Conservation (phyloP, 441 rosid genomes). For the Erysimum cheiri region DNA sequence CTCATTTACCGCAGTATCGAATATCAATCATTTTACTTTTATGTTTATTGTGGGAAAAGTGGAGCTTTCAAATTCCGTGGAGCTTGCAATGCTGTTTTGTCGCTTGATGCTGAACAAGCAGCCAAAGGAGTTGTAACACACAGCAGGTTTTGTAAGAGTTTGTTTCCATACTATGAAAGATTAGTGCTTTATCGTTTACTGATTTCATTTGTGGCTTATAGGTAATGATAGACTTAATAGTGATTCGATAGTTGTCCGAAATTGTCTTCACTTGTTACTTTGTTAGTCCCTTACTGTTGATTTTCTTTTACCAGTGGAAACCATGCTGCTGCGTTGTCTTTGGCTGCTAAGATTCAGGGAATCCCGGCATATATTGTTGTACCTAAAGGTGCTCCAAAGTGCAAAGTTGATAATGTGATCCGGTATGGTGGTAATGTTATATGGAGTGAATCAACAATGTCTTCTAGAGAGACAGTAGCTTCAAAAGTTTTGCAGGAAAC, state of each 20-base stretch:
- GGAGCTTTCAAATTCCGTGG: slow-evolving; percentile 97
- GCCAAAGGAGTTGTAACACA: slow-evolving; percentile 60
- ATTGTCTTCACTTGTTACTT: slow-evolving; percentile 1
- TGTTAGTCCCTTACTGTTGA: slow-evolving; percentile 23
- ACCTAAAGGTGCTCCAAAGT: slow-evolving; percentile 86
- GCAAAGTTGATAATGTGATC: slow-evolving; percentile 82
- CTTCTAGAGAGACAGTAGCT: slow-evolving; percentile 75
- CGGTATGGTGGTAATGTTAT: slow-evolving; percentile 82
- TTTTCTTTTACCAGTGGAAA: slow-evolving; percentile 62
- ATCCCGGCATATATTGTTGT: slow-evolving; percentile 76
- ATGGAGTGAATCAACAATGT: slow-evolving; percentile 70
- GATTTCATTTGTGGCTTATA: neutral
- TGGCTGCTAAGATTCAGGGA: slow-evolving; percentile 83
- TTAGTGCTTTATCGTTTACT: neutral
- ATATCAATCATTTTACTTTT: neutral
- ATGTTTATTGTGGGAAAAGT: slow-evolving; percentile 40
- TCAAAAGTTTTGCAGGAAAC: slow-evolving; percentile 69
- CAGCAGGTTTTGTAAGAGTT: slow-evolving; percentile 37
- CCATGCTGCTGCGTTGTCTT: slow-evolving; percentile 94
- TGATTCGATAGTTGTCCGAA: neutral
- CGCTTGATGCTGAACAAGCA: slow-evolving; percentile 67
- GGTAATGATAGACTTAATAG: neutral
- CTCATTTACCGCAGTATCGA: neutral
- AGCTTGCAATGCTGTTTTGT: slow-evolving; percentile 82
- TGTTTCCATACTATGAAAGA: slow-evolving; percentile 11